Conservation (phyloP, 257 asterid genomes). For the Nicotiana tomentosiformis region DNA sequence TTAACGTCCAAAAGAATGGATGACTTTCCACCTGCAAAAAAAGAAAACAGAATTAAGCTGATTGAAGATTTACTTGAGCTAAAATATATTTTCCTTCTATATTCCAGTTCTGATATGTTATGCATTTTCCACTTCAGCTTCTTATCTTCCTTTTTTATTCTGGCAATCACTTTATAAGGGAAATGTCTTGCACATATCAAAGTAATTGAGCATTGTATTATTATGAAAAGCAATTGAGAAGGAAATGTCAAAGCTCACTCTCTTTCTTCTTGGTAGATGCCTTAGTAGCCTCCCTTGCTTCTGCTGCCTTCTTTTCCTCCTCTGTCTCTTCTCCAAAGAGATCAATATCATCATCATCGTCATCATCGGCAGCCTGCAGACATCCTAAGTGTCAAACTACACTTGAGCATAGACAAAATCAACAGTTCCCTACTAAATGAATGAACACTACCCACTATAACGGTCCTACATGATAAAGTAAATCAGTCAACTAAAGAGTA, state of each 20-base stretch:
- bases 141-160: background rate
- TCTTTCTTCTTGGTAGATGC: slow-evolving; percentile 89
- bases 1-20: slow-evolving; percentile 89
- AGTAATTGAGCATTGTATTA: background rate
- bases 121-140: background rate
- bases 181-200: background rate
- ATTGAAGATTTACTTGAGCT: background rate
- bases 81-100: background rate
- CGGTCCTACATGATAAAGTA: background rate
- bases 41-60: background rate
- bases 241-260: slow-evolving; percentile 42
- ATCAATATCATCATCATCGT: slow-evolving; percentile 78
- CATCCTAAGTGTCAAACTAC: background rate
- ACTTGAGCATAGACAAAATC: background rate
- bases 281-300: slow-evolving; percentile 75
- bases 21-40: slow-evolving; percentile 76
- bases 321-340: slow-evolving; percentile 96
- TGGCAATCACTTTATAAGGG: background rate
- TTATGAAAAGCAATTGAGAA: background rate
- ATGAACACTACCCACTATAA: background rate
- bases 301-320: slow-evolving; percentile 97
- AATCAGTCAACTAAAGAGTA: background rate
- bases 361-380: slow-evolving; percentile 30
- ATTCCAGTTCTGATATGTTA: background rate
- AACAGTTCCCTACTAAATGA: background rate